Evolutionary conservation across 2,329 filamentous ascomycete genomes (phyloP).

Genomic region (Cladorrhinum sp.): DNA sequence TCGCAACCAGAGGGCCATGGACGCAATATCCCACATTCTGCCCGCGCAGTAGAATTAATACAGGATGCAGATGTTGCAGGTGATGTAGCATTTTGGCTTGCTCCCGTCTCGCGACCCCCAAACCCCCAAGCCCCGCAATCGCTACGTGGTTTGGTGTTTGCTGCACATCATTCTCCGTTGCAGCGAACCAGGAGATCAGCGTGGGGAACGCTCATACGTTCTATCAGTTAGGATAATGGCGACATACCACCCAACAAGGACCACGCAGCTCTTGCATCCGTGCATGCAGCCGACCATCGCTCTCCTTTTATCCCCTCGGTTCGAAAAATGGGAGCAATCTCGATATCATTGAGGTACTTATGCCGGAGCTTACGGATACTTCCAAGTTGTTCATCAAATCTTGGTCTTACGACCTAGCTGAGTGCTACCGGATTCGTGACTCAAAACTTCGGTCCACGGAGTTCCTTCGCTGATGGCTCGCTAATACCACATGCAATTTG

Average conservation of each 20-base stretch:
- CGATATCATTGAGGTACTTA: not conserved
- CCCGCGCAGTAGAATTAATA: not conserved
- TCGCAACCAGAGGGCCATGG: not conserved
- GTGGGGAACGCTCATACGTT: not conserved
- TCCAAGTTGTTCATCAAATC: too few relatives aligned
- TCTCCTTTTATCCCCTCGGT: not conserved
- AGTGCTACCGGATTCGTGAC: not conserved
- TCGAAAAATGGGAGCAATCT: not conserved
- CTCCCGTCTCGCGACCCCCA: not conserved
- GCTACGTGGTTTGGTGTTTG: constrained; percentile 4
- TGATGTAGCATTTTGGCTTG: not conserved
- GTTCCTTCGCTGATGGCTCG: not conserved
- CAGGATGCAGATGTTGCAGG: not conserved
- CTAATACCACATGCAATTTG: not conserved
- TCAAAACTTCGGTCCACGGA: not conserved
- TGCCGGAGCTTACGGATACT: too few relatives aligned
- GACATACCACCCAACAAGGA: not conserved
- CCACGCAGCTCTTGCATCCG: not conserved
- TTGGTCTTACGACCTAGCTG: too few relatives aligned
- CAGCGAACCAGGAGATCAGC: constrained; percentile 3
- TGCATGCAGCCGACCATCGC: not conserved
- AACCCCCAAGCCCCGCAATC: constrained; percentile 2
- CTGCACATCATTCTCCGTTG: constrained; percentile 8
- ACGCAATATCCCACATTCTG: not conserved
- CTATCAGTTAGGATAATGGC: not conserved